Conservation (phyloP, 1,284 basidiomycete genomes). For the Ustilago hordei region DNA sequence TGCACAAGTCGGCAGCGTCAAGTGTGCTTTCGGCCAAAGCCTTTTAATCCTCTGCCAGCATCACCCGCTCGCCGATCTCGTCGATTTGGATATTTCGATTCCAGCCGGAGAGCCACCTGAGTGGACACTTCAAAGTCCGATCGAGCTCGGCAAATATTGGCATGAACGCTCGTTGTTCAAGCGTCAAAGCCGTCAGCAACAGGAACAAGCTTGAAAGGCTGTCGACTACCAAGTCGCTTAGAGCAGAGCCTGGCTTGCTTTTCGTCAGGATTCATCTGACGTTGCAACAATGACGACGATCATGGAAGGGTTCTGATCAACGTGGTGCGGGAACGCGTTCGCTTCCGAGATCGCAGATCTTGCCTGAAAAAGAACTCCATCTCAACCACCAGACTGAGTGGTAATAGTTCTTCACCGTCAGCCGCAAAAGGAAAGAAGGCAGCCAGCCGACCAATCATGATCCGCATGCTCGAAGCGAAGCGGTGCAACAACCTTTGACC, state of each 20-base stretch:
- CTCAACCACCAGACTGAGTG: background rate
- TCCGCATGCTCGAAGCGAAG: background rate
- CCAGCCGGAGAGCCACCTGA: background rate
- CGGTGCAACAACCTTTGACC: background rate
- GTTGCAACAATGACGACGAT: background rate
- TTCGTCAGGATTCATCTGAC: background rate
- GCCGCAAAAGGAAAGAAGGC: constrained; percentile 5
- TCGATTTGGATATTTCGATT: background rate
- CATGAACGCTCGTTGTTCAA: background rate
- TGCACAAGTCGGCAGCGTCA: background rate
- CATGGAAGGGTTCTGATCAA: background rate
- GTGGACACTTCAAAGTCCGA: constrained; percentile 19
- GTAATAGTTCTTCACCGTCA: background rate
- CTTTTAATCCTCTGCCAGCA: background rate
- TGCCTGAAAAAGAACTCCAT: background rate
- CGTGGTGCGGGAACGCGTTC: background rate
- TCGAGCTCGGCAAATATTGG: constrained; percentile 16
- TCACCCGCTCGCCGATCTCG: background rate
- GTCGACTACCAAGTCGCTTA: background rate
- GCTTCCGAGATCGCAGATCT: constrained; percentile 1
- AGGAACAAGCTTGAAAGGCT: background rate
- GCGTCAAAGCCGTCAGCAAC: background rate
- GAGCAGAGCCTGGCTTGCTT: background rate
- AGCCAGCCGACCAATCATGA: background rate
- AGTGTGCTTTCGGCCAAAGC: background rate